phyloP scores from a whole-genome alignment of 352 stramenopile genomes.

The Blastocystis sp. region DNA sequence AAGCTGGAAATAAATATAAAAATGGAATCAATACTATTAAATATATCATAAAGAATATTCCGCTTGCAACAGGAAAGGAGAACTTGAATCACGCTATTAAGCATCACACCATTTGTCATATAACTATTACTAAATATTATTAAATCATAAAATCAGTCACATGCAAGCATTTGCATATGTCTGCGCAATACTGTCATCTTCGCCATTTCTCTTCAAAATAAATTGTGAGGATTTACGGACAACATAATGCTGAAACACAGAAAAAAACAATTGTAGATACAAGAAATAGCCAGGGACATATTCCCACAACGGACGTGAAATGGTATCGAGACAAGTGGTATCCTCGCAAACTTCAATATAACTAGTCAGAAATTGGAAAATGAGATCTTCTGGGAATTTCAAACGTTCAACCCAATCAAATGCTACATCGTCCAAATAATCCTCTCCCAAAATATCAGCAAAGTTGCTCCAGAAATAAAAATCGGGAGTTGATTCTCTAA shows the following conservation, averaged over 20 bases:
- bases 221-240: slow-evolving; percentile 40
- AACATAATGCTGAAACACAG: slow-evolving; percentile 40
- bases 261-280: slow-evolving; percentile 47
- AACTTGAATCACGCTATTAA: slow-evolving; percentile 16
- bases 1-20: background rate
- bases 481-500: slow-evolving; percentile 11
- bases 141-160: background rate
- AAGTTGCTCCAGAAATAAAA: slow-evolving; percentile 32
- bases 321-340: background rate
- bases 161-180: background rate
- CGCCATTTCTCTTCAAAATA: slow-evolving; percentile 12
- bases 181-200: background rate
- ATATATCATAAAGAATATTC: slow-evolving; percentile 52
- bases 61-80: slow-evolving; percentile 18
- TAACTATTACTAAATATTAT: slow-evolving; percentile 1
- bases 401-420: slow-evolving; percentile 3
- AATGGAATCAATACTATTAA: slow-evolving; percentile 15
- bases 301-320: slow-evolving; percentile 13
- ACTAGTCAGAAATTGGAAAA: slow-evolving; percentile 22
- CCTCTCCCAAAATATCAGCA: background rate
- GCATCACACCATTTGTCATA: background rate
- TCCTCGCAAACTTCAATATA: slow-evolving; percentile 56
- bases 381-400: background rate
- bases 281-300: slow-evolving; percentile 33
- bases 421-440: background rate